Evolutionary conservation across 75 land plant genomes (phyloP).

Genomic region (Sequoiadendron giganteum): DNA sequence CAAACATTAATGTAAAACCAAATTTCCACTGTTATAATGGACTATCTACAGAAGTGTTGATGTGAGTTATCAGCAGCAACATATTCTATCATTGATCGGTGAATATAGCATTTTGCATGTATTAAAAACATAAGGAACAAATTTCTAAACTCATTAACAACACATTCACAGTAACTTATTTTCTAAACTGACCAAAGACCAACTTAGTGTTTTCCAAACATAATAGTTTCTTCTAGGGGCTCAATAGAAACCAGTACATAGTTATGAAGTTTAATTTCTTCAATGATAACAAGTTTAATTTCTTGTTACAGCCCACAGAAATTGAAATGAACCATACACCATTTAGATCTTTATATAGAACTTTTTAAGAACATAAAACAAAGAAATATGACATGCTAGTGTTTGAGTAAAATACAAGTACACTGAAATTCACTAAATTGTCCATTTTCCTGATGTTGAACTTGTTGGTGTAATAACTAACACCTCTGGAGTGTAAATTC

Average conservation of each 20-base stretch:
- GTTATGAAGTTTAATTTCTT: neutral
- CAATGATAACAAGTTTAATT: too few species aligned
- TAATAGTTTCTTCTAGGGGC: neutral
- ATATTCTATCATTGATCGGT: neutral
- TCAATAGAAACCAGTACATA: neutral
- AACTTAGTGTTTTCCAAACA: neutral
- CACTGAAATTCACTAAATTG: neutral
- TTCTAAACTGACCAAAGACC: neutral
- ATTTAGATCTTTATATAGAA: neutral
- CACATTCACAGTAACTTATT: neutral
- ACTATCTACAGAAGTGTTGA: neutral
- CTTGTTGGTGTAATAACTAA: too few species aligned
- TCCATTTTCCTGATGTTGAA: neutral
- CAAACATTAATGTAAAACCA: neutral
- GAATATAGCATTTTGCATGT: neutral
- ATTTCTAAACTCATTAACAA: neutral
- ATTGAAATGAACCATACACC: neutral
- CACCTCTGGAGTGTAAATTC: too few species aligned
- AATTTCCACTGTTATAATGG: neutral
- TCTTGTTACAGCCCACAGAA: neutral
- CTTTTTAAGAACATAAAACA: neutral
- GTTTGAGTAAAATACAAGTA: neutral
- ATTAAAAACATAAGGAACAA: neutral
- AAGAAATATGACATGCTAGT: neutral
- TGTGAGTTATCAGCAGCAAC: neutral